Conservation (phyloP, 1,139 yeast species). For the Pichia sp. region DNA sequence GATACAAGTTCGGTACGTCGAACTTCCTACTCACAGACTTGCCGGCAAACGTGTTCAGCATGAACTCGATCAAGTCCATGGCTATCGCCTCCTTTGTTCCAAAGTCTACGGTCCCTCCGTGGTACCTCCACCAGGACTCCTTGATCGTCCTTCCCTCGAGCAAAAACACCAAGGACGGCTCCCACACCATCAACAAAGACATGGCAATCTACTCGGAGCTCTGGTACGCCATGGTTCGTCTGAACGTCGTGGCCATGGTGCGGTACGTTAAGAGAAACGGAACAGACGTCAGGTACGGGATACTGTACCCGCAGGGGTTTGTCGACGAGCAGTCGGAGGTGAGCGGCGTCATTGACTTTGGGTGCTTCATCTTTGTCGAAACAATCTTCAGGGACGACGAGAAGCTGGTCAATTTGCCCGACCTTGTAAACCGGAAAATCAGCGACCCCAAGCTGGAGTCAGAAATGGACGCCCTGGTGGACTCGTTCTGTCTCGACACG, state of each 20-base stretch:
- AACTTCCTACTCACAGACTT: slow-evolving; percentile 12
- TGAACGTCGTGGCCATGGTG: slow-evolving; percentile 52
- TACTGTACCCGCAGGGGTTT: slow-evolving; percentile 44
- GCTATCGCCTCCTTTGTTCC: slow-evolving; percentile 54
- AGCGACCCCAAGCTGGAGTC: slow-evolving; percentile 32
- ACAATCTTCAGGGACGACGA: slow-evolving; percentile 83
- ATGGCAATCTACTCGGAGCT: slow-evolving; percentile 47
- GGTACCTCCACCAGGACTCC: slow-evolving; percentile 57
- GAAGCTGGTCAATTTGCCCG: slow-evolving; percentile 57
- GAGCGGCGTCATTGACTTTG: slow-evolving; percentile 17
- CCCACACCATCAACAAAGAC: slow-evolving; percentile 32
- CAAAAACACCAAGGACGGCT: slow-evolving; percentile 12
- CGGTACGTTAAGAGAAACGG: slow-evolving; percentile 52
- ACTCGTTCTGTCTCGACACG: slow-evolving; percentile 36
- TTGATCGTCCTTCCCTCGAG: slow-evolving; percentile 42
- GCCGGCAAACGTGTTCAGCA: slow-evolving; percentile 1
- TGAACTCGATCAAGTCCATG: slow-evolving; percentile 12
- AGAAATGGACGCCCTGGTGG: slow-evolving; percentile 40
- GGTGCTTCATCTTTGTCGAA: slow-evolving; percentile 39
- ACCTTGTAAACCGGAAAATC: slow-evolving; percentile 38
- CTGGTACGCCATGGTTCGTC: slow-evolving; percentile 48
- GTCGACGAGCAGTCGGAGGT: slow-evolving; percentile 11
- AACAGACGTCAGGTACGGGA: slow-evolving; percentile 53
- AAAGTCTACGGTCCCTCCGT: slow-evolving; percentile 46
- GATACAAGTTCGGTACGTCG: slow-evolving; percentile 14